Evolutionary conservation across 140 eudicot genomes (phyloP).

Genomic region (Senecio squalidus): DNA sequence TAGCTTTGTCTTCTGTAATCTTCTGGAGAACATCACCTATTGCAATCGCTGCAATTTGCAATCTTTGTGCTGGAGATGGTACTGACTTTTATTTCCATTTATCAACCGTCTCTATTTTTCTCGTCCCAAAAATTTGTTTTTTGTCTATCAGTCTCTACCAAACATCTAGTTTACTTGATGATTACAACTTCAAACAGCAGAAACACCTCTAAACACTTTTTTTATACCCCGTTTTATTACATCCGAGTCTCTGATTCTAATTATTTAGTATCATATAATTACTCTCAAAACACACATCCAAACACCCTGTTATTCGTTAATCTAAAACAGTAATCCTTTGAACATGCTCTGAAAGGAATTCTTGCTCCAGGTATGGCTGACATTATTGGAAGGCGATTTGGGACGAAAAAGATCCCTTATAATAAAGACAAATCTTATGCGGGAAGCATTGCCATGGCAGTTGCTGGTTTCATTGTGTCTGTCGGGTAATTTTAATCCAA

Average conservation of each 20-base stretch:
- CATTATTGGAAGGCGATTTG: constrained; percentile 76
- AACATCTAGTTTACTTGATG: too few relatives aligned
- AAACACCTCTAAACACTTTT: too few relatives aligned
- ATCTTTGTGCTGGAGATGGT: constrained; percentile 98
- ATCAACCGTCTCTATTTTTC: neutral
- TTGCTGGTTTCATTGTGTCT: constrained; percentile 72
- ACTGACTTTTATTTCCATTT: neutral
- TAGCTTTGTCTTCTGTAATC: constrained; percentile 60
- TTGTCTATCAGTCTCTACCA: too few relatives aligned
- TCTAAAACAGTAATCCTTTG: too few relatives aligned
- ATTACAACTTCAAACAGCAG: too few relatives aligned
- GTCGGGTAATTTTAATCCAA: constrained; percentile 35
- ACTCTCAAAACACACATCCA: too few relatives aligned
- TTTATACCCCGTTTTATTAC: too few relatives aligned
- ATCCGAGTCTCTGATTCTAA: too few relatives aligned
- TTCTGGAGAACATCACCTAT: constrained; percentile 90
- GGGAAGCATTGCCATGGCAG: constrained; percentile 73
- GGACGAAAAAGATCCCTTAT: constrained; percentile 60
- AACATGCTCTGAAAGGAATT: neutral
- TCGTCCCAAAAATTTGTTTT: too few relatives aligned
- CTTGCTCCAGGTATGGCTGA: constrained; percentile 69
- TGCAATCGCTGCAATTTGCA: constrained; percentile 70
- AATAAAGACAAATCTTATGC: constrained; percentile 65
- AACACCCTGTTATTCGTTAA: too few relatives aligned
- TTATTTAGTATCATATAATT: too few relatives aligned